Conservation (phyloP, 352 stramenopile genomes). For the Bremia lactucae region DNA sequence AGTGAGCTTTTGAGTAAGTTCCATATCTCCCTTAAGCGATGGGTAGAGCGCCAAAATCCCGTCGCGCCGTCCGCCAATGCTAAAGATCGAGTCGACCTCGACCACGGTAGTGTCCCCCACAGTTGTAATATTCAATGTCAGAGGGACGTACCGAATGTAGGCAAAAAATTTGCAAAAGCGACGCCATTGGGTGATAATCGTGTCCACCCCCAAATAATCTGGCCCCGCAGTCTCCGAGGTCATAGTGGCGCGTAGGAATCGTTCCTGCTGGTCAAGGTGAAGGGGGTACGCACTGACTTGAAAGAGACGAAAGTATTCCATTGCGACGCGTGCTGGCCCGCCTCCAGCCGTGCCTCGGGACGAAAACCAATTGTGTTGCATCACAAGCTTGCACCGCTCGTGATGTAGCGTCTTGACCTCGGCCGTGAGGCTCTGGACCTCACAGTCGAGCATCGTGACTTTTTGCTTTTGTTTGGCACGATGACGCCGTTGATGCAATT, state of each 20-base stretch:
- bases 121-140: constrained; percentile 22
- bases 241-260: constrained; percentile 46
- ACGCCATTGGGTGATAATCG: constrained; percentile 39
- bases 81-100: constrained; percentile 23
- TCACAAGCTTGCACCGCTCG: constrained; percentile 18
- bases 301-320: constrained; percentile 52
- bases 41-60: constrained; percentile 39
- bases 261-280: constrained; percentile 27
- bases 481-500: constrained; percentile 56
- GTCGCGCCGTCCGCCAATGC: constrained; percentile 27
- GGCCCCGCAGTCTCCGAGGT: constrained; percentile 27
- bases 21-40: constrained; percentile 24
- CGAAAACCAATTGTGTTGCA: constrained; percentile 27
- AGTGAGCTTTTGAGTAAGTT: constrained; percentile 41
- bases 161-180: constrained; percentile 40
- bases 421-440: constrained; percentile 27
- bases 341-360: constrained; percentile 18
- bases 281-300: constrained; percentile 25
- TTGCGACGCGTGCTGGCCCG: constrained; percentile 23
- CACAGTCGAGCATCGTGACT: constrained; percentile 24
- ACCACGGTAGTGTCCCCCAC: constrained; percentile 37
- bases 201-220: constrained; percentile 44
- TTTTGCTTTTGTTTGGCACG: constrained; percentile 55
- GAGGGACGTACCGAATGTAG: constrained; percentile 24
- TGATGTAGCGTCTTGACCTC: constrained; percentile 31